Evolutionary conservation across 208 protist species (phyloP), one percentile per base, ranked within the genome.

Genomic region (Trypanosoma lewisi): DNA sequence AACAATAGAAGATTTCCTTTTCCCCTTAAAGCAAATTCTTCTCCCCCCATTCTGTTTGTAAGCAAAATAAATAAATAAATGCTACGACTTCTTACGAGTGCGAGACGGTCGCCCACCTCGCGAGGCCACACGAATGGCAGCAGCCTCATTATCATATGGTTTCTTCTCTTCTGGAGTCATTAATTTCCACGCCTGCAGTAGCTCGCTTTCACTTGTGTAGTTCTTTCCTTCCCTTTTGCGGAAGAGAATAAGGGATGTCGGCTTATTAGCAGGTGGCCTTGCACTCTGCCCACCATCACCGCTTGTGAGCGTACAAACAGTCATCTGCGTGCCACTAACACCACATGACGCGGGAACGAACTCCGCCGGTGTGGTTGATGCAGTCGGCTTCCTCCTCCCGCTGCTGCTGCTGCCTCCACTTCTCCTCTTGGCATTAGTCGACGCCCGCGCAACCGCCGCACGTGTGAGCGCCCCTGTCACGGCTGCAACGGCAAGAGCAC

Each of bases 121-220:
- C 47, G 19, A 12, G n/a, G 44, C 34, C 41, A 63, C 59, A 45
- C 59, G 52, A 61, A 67, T 44, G 2, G 12, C 11, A 33, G 86
- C 86, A 1, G 83, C 86, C 41, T 71, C 76, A 12, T 58, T 49
- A 52, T 89, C 86, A 58, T 82, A 93, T 2, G 75, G 70, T 1
- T 70, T 56, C 77, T 89, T 89, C 31, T 83, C 82, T 16, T 23
- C 66, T 6, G 58, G 31, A 8, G 61, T 76, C 73, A 92, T 83
- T 12, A 25, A 6, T 39, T 68, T 57, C 82, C 85, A 92, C 33
- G 68, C 65, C 9, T 61, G 47, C 25, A 39, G 14, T n/a, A 76
- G 59, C 6, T 41, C 67, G 17, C 25, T 30, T 7, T 59, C 19
- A 39, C 2, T 39, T 33, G 19, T 31, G 27, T 61, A 66, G n/a